Evolutionary conservation across 257 asterid species (phyloP), one percentile per base, ranked within the genome.

Genomic region (Salvia splendens): DNA sequence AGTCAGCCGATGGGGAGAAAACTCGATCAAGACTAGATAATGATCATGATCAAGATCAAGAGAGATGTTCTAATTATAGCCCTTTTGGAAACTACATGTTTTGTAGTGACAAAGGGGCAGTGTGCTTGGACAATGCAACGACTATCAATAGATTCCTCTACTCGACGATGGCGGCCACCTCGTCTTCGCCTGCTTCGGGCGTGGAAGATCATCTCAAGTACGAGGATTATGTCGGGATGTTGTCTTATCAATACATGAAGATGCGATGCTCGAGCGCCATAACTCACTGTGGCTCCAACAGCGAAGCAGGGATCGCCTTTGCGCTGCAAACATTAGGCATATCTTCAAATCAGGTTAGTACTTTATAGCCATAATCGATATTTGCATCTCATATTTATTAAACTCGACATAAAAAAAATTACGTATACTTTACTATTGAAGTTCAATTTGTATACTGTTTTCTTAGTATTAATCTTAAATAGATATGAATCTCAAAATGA

Each of bases 71-170:
- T 20, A 20, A 1, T 6, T 87, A 78, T 77, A 80, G 86, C 73
- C 96, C 96, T 1, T 89, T 82, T 45, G 95, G 96, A 64, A 89
- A 85, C 82, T 89, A 83, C 60, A 46, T 89, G 81, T 80, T 89
- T 57, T 87, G 90, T 70, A 81, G 82, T 7, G 82, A 63, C 17
- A 73, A 35, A 35, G 96, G 96, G 16, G 79, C 91, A 0, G 70
- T 89, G 32, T 89, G 95, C 63, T 60, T 89, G 73, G 95, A 87
- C 63, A 87, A 85, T 42, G 67, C 71, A 0, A 42, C 45, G 61
- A 83, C 92, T 54, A 73, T 87, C 40, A 57, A 82, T 16, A 80
- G 79, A 68, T 52, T 89, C 61, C 85, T 89, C 15, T 65, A 75
- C 66, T 67, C 80, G 73, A 72, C 76, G 66, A 71, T 86, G 30